These are phyloP conservation scores for Diospyros lotus DNA, from an alignment of 148 eudicot genomes.

Conservation along the genomic window DNA sequence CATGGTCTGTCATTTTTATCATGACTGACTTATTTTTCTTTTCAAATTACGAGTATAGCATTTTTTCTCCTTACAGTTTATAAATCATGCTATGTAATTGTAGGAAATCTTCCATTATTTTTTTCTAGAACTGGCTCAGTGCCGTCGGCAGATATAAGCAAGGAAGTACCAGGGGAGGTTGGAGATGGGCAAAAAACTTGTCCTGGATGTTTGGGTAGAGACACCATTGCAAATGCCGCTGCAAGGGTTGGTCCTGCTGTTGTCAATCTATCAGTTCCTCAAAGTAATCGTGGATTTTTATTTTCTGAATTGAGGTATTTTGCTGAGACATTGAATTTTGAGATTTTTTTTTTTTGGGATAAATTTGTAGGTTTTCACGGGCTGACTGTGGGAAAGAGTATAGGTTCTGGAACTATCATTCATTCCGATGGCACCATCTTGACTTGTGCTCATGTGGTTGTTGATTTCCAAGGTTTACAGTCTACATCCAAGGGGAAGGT, in stretches of 20 bases:
- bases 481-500: slow-evolving; percentile 74
- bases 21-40: not conserved
- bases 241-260: slow-evolving; percentile 91
- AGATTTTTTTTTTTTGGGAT: not conserved
- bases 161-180: slow-evolving; percentile 26
- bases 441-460: slow-evolving; percentile 68
- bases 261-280: slow-evolving; percentile 76
- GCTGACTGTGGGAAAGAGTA: slow-evolving; percentile 59
- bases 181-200: slow-evolving; percentile 43
- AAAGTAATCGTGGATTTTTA: slow-evolving; percentile 30
- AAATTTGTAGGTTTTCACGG: slow-evolving; percentile 55
- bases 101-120: slow-evolving; percentile 38
- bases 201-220: slow-evolving; percentile 59
- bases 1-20: slow-evolving; percentile 28
- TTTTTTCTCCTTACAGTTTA: slow-evolving; percentile 1
- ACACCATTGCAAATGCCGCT: slow-evolving; percentile 84
- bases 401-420: slow-evolving; percentile 70
- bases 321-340: slow-evolving; percentile 6
- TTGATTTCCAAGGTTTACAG: slow-evolving; percentile 59
- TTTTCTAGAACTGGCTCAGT: slow-evolving; percentile 43
- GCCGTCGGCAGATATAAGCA: slow-evolving; percentile 40
- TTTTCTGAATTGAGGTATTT: slow-evolving; percentile 9
- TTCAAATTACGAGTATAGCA: not conserved
- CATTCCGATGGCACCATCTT: slow-evolving; percentile 65
- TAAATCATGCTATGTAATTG: slow-evolving; percentile 26